These are phyloP conservation scores for Zygoascus biomembranicola DNA, from an alignment of 805 yeast species.

Conservation along the genomic window DNA sequence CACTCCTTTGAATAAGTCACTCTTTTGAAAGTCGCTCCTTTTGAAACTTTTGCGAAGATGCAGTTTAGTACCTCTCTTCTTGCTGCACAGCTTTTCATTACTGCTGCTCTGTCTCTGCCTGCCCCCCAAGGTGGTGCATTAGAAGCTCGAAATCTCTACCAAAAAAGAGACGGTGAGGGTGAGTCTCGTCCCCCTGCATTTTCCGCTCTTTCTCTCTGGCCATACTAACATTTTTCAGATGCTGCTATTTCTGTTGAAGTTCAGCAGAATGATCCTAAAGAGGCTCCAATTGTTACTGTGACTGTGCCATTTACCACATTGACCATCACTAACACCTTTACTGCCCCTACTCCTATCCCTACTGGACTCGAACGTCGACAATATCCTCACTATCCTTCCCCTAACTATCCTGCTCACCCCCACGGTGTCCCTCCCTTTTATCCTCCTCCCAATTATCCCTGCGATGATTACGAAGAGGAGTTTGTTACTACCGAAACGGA, in stretches of 20 bases:
- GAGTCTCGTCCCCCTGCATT: neutral
- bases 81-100: constrained; percentile 7
- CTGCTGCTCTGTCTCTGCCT: constrained; percentile 9
- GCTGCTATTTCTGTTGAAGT: neutral
- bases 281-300: neutral
- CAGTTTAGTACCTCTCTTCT: constrained; percentile 7
- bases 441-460: neutral
- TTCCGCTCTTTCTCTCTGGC: neutral
- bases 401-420: neutral
- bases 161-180: neutral
- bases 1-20: neutral
- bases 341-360: constrained; percentile 1
- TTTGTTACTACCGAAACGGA: neutral
- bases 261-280: neutral
- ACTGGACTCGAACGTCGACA: neutral
- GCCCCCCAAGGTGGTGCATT: neutral
- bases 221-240: neutral
- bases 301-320: neutral
- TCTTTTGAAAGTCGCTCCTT: neutral
- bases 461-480: neutral
- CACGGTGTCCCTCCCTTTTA: neutral
- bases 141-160: neutral
- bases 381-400: neutral
- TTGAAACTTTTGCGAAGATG: neutral
- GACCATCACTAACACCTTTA: neutral